phyloP scores from a whole-genome alignment of 345 rosid species.

The Bretschneidera sinensis region DNA sequence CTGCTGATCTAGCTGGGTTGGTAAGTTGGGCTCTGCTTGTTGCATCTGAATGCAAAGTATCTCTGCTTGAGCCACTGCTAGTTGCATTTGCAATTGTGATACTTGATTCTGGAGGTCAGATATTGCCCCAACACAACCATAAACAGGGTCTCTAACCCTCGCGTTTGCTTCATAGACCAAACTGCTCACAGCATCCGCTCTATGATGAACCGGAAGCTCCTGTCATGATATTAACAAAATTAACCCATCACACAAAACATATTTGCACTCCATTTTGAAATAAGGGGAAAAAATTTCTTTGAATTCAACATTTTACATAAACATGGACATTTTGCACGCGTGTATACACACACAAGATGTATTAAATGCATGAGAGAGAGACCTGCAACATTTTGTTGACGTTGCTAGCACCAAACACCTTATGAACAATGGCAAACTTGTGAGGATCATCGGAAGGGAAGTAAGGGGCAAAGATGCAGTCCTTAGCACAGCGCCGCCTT shows the following conservation, averaged over 20 bases:
- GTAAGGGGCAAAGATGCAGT: constrained; percentile 86
- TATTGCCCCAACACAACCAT: constrained; percentile 83
- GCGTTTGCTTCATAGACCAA: constrained; percentile 81
- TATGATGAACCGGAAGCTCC: constrained; percentile 74
- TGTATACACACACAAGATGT: background rate
- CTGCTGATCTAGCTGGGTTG: constrained; percentile 30
- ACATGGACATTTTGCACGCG: background rate
- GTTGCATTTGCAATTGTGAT: constrained; percentile 72
- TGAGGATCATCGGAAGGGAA: constrained; percentile 83
- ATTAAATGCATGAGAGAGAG: constrained; percentile 1
- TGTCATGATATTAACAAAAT: constrained; percentile 11
- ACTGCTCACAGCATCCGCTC: constrained; percentile 82
- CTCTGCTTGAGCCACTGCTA: constrained; percentile 80
- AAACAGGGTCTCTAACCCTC: constrained; percentile 75
- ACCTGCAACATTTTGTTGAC: constrained; percentile 92
- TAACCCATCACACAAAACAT: background rate
- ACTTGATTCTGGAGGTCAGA: constrained; percentile 77
- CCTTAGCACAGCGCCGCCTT: constrained; percentile 74
- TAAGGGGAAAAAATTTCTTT: too few species aligned
- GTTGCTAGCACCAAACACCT: constrained; percentile 86
- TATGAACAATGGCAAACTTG: constrained; percentile 80
- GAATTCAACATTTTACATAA: background rate
- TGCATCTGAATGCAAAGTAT: constrained; percentile 81
- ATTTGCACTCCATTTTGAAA: constrained; percentile 3
- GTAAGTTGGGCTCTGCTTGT: constrained; percentile 37